phyloP scores from a whole-genome alignment of 2,329 filamentous ascomycete genomes.

The Byssochlamys sp. region DNA sequence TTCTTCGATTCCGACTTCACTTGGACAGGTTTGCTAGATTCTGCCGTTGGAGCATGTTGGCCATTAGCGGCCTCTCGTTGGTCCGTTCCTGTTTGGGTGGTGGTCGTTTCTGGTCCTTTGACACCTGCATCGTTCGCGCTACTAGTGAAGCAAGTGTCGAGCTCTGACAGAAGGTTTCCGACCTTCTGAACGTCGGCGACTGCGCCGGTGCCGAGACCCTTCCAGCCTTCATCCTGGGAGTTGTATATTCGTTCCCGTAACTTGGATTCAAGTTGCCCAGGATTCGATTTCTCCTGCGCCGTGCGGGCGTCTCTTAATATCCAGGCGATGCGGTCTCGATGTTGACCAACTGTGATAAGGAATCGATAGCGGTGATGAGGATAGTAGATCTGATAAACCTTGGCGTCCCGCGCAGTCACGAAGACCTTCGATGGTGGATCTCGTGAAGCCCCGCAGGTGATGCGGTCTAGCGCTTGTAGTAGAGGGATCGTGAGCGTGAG shows the following conservation, averaged over 20 bases:
- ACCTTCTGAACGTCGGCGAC: slow-evolving; percentile 24
- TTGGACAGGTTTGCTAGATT: slow-evolving; percentile 1
- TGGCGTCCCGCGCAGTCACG: slow-evolving; percentile 27
- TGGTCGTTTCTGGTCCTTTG: not conserved
- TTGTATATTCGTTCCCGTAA: slow-evolving; percentile 26
- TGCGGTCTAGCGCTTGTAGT: slow-evolving; percentile 27
- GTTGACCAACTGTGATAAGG: slow-evolving; percentile 18
- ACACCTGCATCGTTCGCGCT: not conserved
- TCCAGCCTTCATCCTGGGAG: slow-evolving; percentile 30
- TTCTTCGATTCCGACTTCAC: slow-evolving; percentile 1
- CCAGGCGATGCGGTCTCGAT: slow-evolving; percentile 24
- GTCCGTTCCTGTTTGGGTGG: not conserved
- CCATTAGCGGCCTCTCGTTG: not conserved
- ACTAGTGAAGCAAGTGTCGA: slow-evolving; percentile 20
- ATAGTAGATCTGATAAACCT: slow-evolving; percentile 27
- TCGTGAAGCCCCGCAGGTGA: slow-evolving; percentile 17
- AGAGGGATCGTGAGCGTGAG: slow-evolving; percentile 29
- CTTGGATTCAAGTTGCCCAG: slow-evolving; percentile 12
- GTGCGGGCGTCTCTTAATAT: slow-evolving; percentile 22
- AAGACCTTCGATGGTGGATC: slow-evolving; percentile 18
- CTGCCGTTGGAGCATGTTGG: not conserved
- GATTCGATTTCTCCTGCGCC: slow-evolving; percentile 8
- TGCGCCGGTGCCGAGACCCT: slow-evolving; percentile 29
- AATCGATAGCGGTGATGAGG: slow-evolving; percentile 24
- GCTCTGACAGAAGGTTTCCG: slow-evolving; percentile 21